Evolutionary conservation across 169 alveolate genomes (phyloP).

Genomic region (Plasmodium reichenowi): DNA sequence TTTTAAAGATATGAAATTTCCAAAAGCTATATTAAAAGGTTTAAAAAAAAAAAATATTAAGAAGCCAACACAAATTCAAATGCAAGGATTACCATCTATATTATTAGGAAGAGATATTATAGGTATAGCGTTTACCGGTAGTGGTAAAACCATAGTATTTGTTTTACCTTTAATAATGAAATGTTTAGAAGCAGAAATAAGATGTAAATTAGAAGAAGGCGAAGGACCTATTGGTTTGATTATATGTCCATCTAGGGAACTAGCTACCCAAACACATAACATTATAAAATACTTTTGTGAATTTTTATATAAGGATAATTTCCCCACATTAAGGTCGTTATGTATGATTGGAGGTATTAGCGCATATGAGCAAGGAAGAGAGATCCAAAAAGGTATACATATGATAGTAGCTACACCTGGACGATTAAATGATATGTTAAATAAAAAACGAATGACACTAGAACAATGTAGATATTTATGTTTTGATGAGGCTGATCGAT

Average conservation of each 20-base stretch:
- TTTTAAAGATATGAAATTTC: conserved; percentile 93
- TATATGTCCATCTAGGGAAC: conserved; percentile 95
- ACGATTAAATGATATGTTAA: conserved; percentile 94
- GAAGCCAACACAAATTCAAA: conserved; percentile 95
- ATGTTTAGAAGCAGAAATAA: conserved; percentile 89
- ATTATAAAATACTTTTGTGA: conserved; percentile 85
- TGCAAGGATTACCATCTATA: conserved; percentile 93
- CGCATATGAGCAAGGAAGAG: conserved; percentile 82
- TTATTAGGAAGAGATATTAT: conserved; percentile 92
- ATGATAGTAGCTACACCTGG: conserved; percentile 99
- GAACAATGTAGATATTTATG: conserved; percentile 93
- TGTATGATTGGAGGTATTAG: conserved; percentile 91
- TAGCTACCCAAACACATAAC: conserved; percentile 94
- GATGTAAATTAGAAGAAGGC: conserved; percentile 83
- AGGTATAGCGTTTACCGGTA: conserved; percentile 95
- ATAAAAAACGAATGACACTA: conserved; percentile 90
- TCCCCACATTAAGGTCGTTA: conserved; percentile 82
- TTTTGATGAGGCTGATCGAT: conserved; percentile 98
- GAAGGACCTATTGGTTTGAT: conserved; percentile 95
- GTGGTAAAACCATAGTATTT: conserved; percentile 95
- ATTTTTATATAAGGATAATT: conserved; percentile 79
- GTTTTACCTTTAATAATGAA: conserved; percentile 93
- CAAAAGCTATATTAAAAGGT: conserved; percentile 89
- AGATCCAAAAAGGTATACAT: conserved; percentile 92
- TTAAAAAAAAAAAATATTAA: conserved; percentile 89